These are phyloP conservation scores for Lactarius psammicola DNA, from an alignment of 768 basidiomycete species.

Conservation along the genomic window DNA sequence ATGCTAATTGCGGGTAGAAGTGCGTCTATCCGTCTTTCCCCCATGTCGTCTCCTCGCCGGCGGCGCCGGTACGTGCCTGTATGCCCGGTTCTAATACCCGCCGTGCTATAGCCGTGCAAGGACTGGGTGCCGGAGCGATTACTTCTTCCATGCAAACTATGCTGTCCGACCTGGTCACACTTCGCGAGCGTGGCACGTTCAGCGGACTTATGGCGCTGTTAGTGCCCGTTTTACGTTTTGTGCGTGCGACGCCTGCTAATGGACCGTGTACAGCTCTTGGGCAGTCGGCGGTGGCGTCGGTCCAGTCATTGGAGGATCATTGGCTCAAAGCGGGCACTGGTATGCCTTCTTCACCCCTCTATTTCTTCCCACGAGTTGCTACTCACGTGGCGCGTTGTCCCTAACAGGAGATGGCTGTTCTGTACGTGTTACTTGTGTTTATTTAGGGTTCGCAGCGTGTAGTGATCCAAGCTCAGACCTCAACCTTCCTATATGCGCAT, in stretches of 20 bases:
- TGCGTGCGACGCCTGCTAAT: neutral
- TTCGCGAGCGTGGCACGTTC: slow-evolving; percentile 37
- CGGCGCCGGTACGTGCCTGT: neutral
- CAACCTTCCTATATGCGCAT: slow-evolving; percentile 39
- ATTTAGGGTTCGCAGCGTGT: neutral
- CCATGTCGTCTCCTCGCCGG: neutral
- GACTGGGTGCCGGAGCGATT: slow-evolving; percentile 35
- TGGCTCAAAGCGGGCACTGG: slow-evolving; percentile 29
- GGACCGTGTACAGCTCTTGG: slow-evolving; percentile 30
- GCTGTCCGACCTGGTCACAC: slow-evolving; percentile 37
- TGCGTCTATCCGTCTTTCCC: slow-evolving; percentile 2
- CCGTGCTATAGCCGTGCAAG: slow-evolving; percentile 30
- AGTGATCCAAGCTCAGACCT: slow-evolving; percentile 32
- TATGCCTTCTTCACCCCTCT: neutral
- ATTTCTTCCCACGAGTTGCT: neutral
- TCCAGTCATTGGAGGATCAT: slow-evolving; percentile 35
- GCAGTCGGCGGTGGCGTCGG: slow-evolving; percentile 33
- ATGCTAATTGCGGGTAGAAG: slow-evolving; percentile 38
- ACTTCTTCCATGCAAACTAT: slow-evolving; percentile 35
- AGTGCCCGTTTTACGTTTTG: neutral
- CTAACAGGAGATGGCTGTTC: slow-evolving; percentile 28
- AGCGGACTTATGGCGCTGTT: slow-evolving; percentile 36
- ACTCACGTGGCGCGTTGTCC: neutral
- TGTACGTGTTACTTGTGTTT: slow-evolving; percentile 17
- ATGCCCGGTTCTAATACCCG: neutral